Conservation (phyloP, 805 yeast species). For the Saccharomycopsis schoenii region DNA sequence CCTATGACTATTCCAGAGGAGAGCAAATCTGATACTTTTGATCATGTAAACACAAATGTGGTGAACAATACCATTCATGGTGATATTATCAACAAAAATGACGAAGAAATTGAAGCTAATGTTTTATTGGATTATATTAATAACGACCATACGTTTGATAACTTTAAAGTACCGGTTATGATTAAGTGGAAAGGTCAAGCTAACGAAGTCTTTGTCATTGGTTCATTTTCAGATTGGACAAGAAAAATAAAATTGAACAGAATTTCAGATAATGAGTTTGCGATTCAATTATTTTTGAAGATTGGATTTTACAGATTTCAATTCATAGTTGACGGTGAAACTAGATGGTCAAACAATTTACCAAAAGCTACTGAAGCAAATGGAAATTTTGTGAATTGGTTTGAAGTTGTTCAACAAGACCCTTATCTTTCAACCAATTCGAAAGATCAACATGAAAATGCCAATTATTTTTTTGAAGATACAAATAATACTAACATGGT, state of each 20-base stretch:
- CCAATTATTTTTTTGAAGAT: conserved; percentile 19
- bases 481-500: background rate
- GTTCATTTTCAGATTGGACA: conserved; percentile 96
- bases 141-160: conserved; percentile 8
- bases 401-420: conserved; percentile 43
- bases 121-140: conserved; percentile 16
- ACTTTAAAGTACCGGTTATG: conserved; percentile 39
- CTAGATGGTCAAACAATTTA: conserved; percentile 73
- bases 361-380: conserved; percentile 96
- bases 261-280: conserved; percentile 35
- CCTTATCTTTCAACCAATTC: background rate
- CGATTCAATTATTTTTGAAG: conserved; percentile 68
- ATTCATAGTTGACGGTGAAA: conserved; percentile 88
- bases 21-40: background rate
- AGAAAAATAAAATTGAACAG: conserved; percentile 82
- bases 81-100: conserved; percentile 18
- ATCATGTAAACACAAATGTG: background rate
- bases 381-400: conserved; percentile 90
- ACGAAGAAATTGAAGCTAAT: conserved; percentile 18
- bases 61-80: conserved; percentile 17
- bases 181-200: conserved; percentile 95
- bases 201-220: conserved; percentile 86
- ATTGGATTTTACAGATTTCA: conserved; percentile 90
- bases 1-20: background rate
- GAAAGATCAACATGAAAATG: conserved; percentile 1